These are phyloP conservation scores for Epichloe festucae DNA, from an alignment of 2,329 filamentous ascomycete species.

Conservation along the genomic window DNA sequence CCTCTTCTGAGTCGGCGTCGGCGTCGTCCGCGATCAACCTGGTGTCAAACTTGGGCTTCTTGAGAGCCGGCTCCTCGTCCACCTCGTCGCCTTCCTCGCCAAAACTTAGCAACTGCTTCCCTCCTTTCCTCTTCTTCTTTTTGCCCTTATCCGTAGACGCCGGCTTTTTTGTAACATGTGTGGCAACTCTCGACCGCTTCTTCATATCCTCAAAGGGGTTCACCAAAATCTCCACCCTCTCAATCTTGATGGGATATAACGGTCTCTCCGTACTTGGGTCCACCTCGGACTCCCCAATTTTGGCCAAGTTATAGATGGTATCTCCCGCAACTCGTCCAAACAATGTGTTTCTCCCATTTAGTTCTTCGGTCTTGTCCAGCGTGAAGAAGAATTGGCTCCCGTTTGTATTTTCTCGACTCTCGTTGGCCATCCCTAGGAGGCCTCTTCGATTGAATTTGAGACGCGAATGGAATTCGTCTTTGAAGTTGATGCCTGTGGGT, in stretches of 20 bases:
- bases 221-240: slow-evolving; percentile 58
- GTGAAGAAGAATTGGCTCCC: slow-evolving; percentile 97
- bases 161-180: slow-evolving; percentile 27
- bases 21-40: slow-evolving; percentile 53
- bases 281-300: slow-evolving; percentile 81
- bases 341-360: slow-evolving; percentile 82
- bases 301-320: slow-evolving; percentile 90
- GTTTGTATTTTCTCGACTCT: slow-evolving; percentile 64
- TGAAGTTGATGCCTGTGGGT: slow-evolving; percentile 46
- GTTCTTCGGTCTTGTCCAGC: slow-evolving; percentile 67
- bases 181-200: slow-evolving; percentile 47
- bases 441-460: slow-evolving; percentile 88
- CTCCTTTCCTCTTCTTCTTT: slow-evolving; percentile 59
- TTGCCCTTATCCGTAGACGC: slow-evolving; percentile 34
- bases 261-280: slow-evolving; percentile 69
- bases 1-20: slow-evolving; percentile 17
- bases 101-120: slow-evolving; percentile 69
- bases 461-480: slow-evolving; percentile 82
- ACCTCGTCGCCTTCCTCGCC: slow-evolving; percentile 51
- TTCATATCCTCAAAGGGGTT: slow-evolving; percentile 78
- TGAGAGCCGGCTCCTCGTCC: slow-evolving; percentile 42
- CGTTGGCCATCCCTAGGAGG: slow-evolving; percentile 91
- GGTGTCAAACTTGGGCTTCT: slow-evolving; percentile 69
- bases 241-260: slow-evolving; percentile 72
- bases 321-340: slow-evolving; percentile 88